phyloP scores from a whole-genome alignment of 768 basidiomycete genomes.

The Dacryopinax spathularia region DNA sequence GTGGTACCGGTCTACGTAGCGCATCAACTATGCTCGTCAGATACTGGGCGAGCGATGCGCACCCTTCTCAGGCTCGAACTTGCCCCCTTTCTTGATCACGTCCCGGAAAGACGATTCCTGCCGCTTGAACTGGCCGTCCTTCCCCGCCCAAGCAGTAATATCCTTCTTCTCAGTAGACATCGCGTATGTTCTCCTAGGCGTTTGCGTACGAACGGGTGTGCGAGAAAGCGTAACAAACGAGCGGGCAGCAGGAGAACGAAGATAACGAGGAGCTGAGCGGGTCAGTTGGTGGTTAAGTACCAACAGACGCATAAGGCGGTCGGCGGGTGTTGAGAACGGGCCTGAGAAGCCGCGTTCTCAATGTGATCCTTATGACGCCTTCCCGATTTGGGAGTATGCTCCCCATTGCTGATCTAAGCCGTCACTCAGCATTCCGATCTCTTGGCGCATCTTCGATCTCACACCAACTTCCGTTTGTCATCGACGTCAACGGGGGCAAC shows the following conservation, averaged over 20 bases:
- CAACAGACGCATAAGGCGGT: neutral
- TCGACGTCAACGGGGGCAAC: too few species aligned
- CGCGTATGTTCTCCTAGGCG: neutral
- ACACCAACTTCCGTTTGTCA: too few species aligned
- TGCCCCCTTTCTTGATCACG: slow-evolving; percentile 39
- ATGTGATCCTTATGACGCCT: neutral
- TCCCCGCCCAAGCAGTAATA: slow-evolving; percentile 38
- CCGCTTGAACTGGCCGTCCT: slow-evolving; percentile 56
- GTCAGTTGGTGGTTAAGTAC: neutral
- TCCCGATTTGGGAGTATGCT: neutral
- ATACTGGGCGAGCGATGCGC: slow-evolving; percentile 14
- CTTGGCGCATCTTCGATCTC: too few species aligned
- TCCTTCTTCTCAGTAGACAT: slow-evolving; percentile 24
- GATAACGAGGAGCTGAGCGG: neutral
- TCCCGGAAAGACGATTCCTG: slow-evolving; percentile 41
- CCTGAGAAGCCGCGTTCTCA: neutral
- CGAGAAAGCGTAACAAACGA: neutral
- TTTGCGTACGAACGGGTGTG: too few species aligned
- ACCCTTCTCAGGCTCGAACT: slow-evolving; percentile 68
- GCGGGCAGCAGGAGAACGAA: neutral
- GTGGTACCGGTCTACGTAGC: slow-evolving; percentile 8
- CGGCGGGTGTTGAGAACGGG: neutral
- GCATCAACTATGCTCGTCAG: neutral
- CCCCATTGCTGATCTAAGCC: too few species aligned
- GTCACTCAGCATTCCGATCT: too few species aligned